phyloP scores from a whole-genome alignment of 75 land plant species.

The Cunninghamia lanceolata region DNA sequence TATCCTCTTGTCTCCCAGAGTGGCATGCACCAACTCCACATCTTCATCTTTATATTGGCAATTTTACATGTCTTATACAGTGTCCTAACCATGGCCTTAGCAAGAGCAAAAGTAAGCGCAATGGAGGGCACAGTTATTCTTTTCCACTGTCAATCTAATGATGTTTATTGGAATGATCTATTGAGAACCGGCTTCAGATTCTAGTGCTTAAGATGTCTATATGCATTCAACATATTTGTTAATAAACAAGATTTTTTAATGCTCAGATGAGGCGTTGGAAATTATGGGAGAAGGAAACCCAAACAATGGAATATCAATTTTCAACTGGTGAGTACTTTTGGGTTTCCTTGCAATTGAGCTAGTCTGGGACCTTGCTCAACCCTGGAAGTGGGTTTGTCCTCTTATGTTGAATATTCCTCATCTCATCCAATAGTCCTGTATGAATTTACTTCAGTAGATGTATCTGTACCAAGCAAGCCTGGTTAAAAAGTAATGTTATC shows the following conservation, averaged over 20 bases:
- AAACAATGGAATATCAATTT: slow-evolving; percentile 25
- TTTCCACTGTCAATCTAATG: neutral
- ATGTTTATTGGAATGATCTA: neutral
- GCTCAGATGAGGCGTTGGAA: slow-evolving; percentile 33
- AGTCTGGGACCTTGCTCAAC: too few species aligned
- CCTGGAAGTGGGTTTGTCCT: too few species aligned
- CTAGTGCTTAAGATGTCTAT: neutral
- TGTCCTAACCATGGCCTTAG: slow-evolving; percentile 41
- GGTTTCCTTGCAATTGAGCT: too few species aligned
- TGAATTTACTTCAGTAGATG: neutral
- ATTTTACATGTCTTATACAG: slow-evolving; percentile 42
- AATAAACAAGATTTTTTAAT: slow-evolving; percentile 1
- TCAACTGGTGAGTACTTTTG: slow-evolving; percentile 22
- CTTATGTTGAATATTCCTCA: too few species aligned
- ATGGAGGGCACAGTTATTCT: neutral
- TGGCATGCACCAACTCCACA: slow-evolving; percentile 52
- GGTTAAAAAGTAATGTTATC: neutral
- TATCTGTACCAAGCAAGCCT: neutral
- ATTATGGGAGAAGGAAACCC: slow-evolving; percentile 36
- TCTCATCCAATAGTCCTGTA: neutral
- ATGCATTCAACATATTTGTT: neutral
- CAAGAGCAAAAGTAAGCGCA: slow-evolving; percentile 33
- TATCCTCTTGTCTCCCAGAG: slow-evolving; percentile 33
- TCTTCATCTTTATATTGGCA: slow-evolving; percentile 48
- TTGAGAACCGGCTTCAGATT: neutral